These are phyloP conservation scores for Talaromyces sp. DNA, from an alignment of 2,329 filamentous ascomycete genomes.

Conservation along the genomic window DNA sequence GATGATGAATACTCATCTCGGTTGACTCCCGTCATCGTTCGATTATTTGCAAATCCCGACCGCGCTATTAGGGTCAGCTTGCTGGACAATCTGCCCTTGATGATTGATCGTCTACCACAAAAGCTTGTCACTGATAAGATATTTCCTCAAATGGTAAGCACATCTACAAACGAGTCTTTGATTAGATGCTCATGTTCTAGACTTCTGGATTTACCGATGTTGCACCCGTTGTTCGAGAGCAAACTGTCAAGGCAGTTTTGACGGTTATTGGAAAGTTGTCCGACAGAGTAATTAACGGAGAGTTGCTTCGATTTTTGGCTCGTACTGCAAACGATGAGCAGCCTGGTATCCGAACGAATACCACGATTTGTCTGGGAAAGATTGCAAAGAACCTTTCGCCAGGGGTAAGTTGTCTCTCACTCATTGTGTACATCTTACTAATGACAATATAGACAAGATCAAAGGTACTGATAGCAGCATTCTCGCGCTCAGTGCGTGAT, in stretches of 20 bases:
- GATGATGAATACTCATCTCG: slow-evolving; percentile 85
- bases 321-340: slow-evolving; percentile 98
- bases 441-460: slow-evolving; percentile 60
- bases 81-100: slow-evolving; percentile 80
- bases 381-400: slow-evolving; percentile 85
- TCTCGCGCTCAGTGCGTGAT: slow-evolving; percentile 82
- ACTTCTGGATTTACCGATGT: slow-evolving; percentile 92
- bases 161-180: neutral
- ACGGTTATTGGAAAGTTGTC: slow-evolving; percentile 85
- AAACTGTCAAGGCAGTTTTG: slow-evolving; percentile 92
- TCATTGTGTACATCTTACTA: neutral
- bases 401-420: slow-evolving; percentile 39
- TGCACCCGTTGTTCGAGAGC: slow-evolving; percentile 87
- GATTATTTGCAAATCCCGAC: slow-evolving; percentile 87
- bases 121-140: slow-evolving; percentile 95
- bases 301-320: slow-evolving; percentile 83
- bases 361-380: slow-evolving; percentile 94
- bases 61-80: slow-evolving; percentile 87
- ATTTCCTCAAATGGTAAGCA: slow-evolving; percentile 80
- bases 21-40: slow-evolving; percentile 80
- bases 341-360: slow-evolving; percentile 94
- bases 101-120: slow-evolving; percentile 86
- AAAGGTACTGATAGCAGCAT: slow-evolving; percentile 91
- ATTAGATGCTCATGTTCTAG: slow-evolving; percentile 41
- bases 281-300: slow-evolving; percentile 89